Evolutionary conservation across 1,284 basidiomycete species (phyloP), one percentile per base, ranked within the genome.

Genomic region (Sanghuangporus weigelae): DNA sequence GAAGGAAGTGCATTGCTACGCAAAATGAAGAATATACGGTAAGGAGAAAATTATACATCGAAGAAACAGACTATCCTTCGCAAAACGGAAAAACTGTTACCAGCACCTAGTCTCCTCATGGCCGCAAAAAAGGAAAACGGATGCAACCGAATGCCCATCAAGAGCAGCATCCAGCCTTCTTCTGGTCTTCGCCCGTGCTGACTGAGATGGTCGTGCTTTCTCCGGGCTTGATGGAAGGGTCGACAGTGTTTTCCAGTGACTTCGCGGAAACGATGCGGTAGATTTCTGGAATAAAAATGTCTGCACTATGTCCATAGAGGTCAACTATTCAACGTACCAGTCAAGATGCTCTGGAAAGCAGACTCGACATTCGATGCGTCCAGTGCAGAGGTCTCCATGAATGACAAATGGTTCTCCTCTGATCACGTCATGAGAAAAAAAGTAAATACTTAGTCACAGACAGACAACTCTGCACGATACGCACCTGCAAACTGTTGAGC

Each of bases 371-470:
- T 98, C 60, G 93, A 95, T 69, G 96, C 95, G 84, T 99, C 96
- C 84, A 99, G 88, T 76, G 97, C 96, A 71, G 97, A 99, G 66
- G 96, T 99, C 83, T 99, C 96, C 71, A 99, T 98, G 83, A 96
- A 96, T 63, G 92, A 95, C 68, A 98, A 78, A 53, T 89, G 88
- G 75, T 98, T 96, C 75, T 89, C 86, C 85, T 86, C 69, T 19
- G 7, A 55, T 38, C 23, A 19, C 39, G 21, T 50, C 19, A 14
- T n/a, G 11, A 44, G n/a, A 31, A 19, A 35, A 48, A n/a, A 31
- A 40, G 35, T 26, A 46, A n/a, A 46, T 46, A 16, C 16, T n/a
- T 21, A n/a, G 21, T 14, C 7, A 2, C 46, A n/a, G 55, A 35
- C 46, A n/a, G 1, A 53, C 57, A 62, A 31, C 36, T 38, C 12